Evolutionary conservation across 2,329 filamentous ascomycete genomes (phyloP).

Genomic region (Periconia sp.): DNA sequence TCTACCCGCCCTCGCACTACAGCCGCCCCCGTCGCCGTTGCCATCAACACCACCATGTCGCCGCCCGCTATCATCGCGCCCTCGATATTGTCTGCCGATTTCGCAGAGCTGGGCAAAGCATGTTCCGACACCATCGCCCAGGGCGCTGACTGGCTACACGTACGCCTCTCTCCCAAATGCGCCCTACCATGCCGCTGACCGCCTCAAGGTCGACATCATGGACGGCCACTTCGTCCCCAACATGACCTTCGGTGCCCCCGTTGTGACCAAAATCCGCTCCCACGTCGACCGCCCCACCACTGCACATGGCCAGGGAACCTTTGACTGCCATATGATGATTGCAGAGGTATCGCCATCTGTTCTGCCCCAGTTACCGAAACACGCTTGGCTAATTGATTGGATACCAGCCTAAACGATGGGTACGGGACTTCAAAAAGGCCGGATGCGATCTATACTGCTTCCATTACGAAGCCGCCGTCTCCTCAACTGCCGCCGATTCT

Average conservation of each 20-base stretch:
- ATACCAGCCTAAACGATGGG: constrained; percentile 86
- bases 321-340: constrained; percentile 99
- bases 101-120: constrained; percentile 81
- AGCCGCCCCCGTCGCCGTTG: neutral
- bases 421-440: constrained; percentile 88
- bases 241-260: constrained; percentile 93
- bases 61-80: constrained; percentile 93
- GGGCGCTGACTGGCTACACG: constrained; percentile 63
- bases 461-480: constrained; percentile 93
- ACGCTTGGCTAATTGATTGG: constrained; percentile 10
- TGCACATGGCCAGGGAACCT: constrained; percentile 79
- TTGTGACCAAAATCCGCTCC: constrained; percentile 88
- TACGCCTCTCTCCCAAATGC: constrained; percentile 16
- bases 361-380: constrained; percentile 1
- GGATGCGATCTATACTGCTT: constrained; percentile 99
- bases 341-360: constrained; percentile 68
- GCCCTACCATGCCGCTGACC: constrained; percentile 53
- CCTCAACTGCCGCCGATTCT: constrained; percentile 78
- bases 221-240: constrained; percentile 99
- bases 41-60: constrained; percentile 62
- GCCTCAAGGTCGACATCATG: constrained; percentile 96
- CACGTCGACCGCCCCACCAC: constrained; percentile 76
- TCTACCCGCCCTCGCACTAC: constrained; percentile 6
- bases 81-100: constrained; percentile 97
- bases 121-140: constrained; percentile 83